Evolutionary conservation across 2,329 filamentous ascomycete genomes (phyloP).

Genomic region (Xylaria arbuscula): DNA sequence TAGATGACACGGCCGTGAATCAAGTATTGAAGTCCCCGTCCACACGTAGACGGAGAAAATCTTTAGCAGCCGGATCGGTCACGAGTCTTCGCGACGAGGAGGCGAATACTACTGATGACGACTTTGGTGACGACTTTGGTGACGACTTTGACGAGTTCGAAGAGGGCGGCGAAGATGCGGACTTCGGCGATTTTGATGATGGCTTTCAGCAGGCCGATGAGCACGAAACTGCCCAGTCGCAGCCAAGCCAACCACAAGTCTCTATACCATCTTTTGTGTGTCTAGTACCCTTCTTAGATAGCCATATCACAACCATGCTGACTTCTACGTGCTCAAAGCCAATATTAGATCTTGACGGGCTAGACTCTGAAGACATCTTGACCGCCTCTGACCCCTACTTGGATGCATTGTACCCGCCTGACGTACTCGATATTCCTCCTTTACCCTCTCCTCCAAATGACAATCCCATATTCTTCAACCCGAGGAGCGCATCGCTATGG

Average conservation of each 20-base stretch:
- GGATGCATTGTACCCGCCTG: constrained; percentile 71
- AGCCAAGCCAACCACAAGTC: constrained; percentile 51
- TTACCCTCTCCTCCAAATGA: constrained; percentile 64
- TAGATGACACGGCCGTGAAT: constrained; percentile 49
- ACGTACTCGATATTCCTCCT: constrained; percentile 63
- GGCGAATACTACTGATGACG: constrained; percentile 54
- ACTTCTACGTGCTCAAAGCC: constrained; percentile 58
- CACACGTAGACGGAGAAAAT: constrained; percentile 46
- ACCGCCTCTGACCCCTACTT: constrained; percentile 74
- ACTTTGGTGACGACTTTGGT: constrained; percentile 69
- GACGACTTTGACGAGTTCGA: constrained; percentile 73
- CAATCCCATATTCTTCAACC: constrained; percentile 80
- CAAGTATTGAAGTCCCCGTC: constrained; percentile 46
- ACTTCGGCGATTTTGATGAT: constrained; percentile 79
- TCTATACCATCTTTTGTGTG: constrained; percentile 58
- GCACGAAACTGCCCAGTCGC: constrained; percentile 46
- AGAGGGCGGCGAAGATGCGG: constrained; percentile 64
- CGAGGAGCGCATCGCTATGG: constrained; percentile 91
- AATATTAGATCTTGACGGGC: constrained; percentile 73
- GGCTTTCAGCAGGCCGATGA: constrained; percentile 71
- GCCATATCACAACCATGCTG: constrained; percentile 48
- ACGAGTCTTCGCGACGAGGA: constrained; percentile 47
- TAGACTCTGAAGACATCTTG: constrained; percentile 70
- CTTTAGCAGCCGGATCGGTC: constrained; percentile 46
- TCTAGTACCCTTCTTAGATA: constrained; percentile 52